Base-by-base conservation (phyloP, 345 rosid species). In the Dovyalis caffra region DNA sequence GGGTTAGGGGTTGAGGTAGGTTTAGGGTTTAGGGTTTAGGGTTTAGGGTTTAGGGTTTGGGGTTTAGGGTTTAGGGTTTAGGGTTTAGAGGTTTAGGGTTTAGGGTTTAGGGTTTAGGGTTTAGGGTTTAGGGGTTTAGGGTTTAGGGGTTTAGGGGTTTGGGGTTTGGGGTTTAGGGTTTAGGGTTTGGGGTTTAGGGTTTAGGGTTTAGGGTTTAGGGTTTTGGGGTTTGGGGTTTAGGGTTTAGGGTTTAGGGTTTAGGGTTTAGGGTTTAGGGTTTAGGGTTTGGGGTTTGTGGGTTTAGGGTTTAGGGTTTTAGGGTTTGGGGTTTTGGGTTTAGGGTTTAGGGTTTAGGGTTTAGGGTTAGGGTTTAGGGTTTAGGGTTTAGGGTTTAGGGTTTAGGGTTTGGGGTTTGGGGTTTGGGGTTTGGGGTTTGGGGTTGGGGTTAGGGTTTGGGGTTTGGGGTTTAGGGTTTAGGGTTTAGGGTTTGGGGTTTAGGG, bases 81-180 rank as follows among this genome's bases (percentile, higher is more conserved):
- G 70, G 70, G 70, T 66, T 66, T 66, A 38, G 70, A n/a, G 70
- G 51, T 66, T 66, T 37, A 38, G 70, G 70, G 51, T 66, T 66
- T 20, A 43, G 70, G 70, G 51, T 45, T 66, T 66, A 34, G 9
- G 70, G 70, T 25, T 66, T 66, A 12, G 15, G 70, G 70, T 38
- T 66, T 66, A 38, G 53, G 70, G 68, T 38, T 66, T 66, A 38
- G 53, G 70, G 70, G n/a, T 33, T 66, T 66, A 66, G 70, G 70
- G 70, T 66, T 66, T 66, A 66, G 70, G 70, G 70, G n/a, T 66
- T 64, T n/a, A n/a, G 15, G 70, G 70, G 51, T 66, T 66, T 20
- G 18, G 70, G 53, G 28, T 66, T 38, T 8, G 26, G 70, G 51
- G 21, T 66, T 66, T 12, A 11, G 53, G 70, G 28, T 37, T 66